Evolutionary conservation across 1,139 yeast genomes (phyloP).

Genomic region (Kurtzmaniella natalensis): DNA sequence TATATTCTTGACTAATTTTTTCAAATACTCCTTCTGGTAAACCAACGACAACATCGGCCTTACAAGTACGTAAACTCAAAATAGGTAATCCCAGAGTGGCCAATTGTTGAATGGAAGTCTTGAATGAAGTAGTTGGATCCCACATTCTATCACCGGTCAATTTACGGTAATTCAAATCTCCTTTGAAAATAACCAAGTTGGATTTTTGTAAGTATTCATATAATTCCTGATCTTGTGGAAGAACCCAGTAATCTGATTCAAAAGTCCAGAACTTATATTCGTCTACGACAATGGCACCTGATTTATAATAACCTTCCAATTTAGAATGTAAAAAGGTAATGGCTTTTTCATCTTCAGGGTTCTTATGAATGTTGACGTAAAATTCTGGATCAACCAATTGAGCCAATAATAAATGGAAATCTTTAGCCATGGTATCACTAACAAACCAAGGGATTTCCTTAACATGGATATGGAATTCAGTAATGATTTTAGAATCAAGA

Average conservation of each 20-base stretch:
- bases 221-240: conserved; percentile 46
- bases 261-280: conserved; percentile 87
- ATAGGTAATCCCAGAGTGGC: conserved; percentile 58
- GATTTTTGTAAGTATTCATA: conserved; percentile 50
- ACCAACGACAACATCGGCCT: conserved; percentile 96
- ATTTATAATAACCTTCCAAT: conserved; percentile 43
- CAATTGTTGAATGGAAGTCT: conserved; percentile 64
- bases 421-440: conserved; percentile 87
- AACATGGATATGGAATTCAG: conserved; percentile 73
- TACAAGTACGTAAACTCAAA: conserved; percentile 82
- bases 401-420: conserved; percentile 54
- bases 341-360: conserved; percentile 18
- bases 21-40: conserved; percentile 70
- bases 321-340: conserved; percentile 42
- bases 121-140: conserved; percentile 77
- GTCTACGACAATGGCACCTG: conserved; percentile 51
- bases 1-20: conserved; percentile 57
- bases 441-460: conserved; percentile 97
- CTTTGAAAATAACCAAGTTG: conserved; percentile 78
- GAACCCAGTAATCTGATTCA: conserved; percentile 65
- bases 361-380: conserved; percentile 44
- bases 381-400: conserved; percentile 53
- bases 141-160: conserved; percentile 86
- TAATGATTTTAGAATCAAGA: conserved; percentile 63
- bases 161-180: conserved; percentile 94